Base-by-base conservation (phyloP, 352 stramenopile genomes). In the Ophiocytium majus region DNA sequence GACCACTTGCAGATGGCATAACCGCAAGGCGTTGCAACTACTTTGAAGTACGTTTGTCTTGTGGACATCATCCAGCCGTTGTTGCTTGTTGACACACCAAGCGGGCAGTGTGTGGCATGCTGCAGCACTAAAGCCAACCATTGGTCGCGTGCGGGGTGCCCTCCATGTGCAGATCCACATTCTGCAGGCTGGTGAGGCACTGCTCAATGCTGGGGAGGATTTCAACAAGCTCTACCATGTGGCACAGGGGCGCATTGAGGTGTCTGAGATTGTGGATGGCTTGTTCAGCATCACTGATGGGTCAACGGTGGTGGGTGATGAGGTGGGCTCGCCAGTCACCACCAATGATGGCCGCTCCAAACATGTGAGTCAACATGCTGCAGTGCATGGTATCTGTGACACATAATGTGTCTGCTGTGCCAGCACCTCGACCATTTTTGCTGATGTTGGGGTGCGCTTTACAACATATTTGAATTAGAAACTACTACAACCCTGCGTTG, bases 141-240 rank as follows among this genome's bases (percentile, higher is more conserved):
- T n/a, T n/a, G n/a, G n/a, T n/a, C n/a, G n/a, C n/a, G n/a, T n/a
- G n/a, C n/a, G n/a, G n/a, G n/a, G n/a, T n/a, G n/a, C n/a, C n/a
- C n/a, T n/a, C 43, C 5, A 81, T 83, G 32, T n/a, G 9, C 79
- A 88, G 85, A 88, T 88, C 23, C 85, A 88, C 79, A 80, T 88
- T 0, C 49, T 88, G 31, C 36, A 36, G 14, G 64, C 36, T 23
- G 85, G 85, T 23, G 64, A 88, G 50, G 84, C 76, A 14, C 85
- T 88, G 0, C 43, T 88, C 31, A 64, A 80, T 28, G 80, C 85
- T n/a, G 85, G 85, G 0, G 78, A 86, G 10, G 85, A 88, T 32
- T 88, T 88, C 64, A 86, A 83, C n/a, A 71, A 34, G 57, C 50
- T 88, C n/a, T 88, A 83, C 76, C 85, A 88, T 63, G 80, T 88